Evolutionary conservation across 2,329 filamentous ascomycete genomes (phyloP).

Genomic region (Alternaria arborescens): DNA sequence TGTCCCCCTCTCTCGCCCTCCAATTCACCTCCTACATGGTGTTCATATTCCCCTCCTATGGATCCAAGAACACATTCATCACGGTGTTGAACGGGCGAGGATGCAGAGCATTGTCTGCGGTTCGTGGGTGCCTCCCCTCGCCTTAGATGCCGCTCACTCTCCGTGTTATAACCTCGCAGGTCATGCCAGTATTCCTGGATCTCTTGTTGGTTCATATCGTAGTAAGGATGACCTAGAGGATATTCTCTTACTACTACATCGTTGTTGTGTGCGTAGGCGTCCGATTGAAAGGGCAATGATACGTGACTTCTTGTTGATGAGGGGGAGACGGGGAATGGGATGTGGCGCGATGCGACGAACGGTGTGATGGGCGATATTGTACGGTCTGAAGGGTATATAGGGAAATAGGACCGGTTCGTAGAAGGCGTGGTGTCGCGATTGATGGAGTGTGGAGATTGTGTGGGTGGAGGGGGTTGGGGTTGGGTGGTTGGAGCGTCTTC

Average conservation of each 20-base stretch:
- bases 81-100: not conserved
- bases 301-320: not conserved
- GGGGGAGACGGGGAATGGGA: not conserved
- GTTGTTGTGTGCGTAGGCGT: not conserved
- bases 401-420: not conserved
- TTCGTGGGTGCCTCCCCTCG: not conserved
- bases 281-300: too few species aligned
- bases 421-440: not conserved
- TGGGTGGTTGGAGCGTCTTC: conserved; percentile 6
- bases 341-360: not conserved
- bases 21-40: not conserved
- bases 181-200: not conserved
- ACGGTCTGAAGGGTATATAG: not conserved
- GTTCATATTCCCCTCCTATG: not conserved
- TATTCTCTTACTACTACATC: not conserved
- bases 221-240: not conserved
- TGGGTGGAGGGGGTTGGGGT: conserved; percentile 8
- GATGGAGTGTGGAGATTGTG: not conserved
- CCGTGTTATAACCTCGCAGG: not conserved
- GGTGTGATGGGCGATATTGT: not conserved
- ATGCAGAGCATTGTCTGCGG: not conserved
- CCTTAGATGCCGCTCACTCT: not conserved
- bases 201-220: not conserved
- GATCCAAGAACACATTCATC: not conserved
- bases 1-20: not conserved